Percentiles rank a stretch among this genome's conserved stretches.
Conservation (phyloP, 345 rosid genomes). For the Ceriops decandra region DNA sequence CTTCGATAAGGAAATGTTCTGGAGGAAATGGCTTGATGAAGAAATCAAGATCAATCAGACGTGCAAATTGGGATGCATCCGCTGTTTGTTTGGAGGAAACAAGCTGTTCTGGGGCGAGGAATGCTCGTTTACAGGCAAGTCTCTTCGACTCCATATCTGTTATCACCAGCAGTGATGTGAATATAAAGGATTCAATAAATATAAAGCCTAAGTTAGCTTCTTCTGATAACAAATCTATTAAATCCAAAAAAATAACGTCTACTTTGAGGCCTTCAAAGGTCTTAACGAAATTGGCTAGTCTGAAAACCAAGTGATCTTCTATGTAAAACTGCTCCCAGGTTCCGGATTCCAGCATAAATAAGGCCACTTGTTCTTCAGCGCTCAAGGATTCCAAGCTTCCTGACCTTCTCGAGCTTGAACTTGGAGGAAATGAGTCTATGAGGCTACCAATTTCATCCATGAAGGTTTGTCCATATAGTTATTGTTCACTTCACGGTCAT, state of each 20-base stretch:
- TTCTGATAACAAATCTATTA: conserved; percentile 31
- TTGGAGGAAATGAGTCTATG: conserved; percentile 29
- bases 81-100: conserved; percentile 8
- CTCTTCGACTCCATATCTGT: conserved; percentile 14
- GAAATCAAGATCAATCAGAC: conserved; percentile 43
- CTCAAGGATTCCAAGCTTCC: conserved; percentile 63
- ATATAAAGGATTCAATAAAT: background rate
- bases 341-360: conserved; percentile 28
- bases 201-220: conserved; percentile 19
- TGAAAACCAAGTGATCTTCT: conserved; percentile 42
- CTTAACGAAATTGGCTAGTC: conserved; percentile 43
- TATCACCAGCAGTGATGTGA: conserved; percentile 11
- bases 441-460: conserved; percentile 18
- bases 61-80: conserved; percentile 14
- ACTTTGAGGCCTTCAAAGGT: conserved; percentile 34
- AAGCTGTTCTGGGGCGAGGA: conserved; percentile 17
- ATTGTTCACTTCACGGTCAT: conserved; percentile 88
- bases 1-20: conserved; percentile 38
- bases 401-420: conserved; percentile 28
- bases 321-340: conserved; percentile 19
- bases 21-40: conserved; percentile 39
- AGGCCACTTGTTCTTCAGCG: conserved; percentile 78
- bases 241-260: conserved; percentile 31
- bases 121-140: conserved; percentile 25
- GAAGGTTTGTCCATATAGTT: conserved; percentile 63